Evolutionary conservation across 768 basidiomycete genomes (phyloP), one percentile per base, ranked within the genome.

Genomic region (Psilocybe subaeruginosa): DNA sequence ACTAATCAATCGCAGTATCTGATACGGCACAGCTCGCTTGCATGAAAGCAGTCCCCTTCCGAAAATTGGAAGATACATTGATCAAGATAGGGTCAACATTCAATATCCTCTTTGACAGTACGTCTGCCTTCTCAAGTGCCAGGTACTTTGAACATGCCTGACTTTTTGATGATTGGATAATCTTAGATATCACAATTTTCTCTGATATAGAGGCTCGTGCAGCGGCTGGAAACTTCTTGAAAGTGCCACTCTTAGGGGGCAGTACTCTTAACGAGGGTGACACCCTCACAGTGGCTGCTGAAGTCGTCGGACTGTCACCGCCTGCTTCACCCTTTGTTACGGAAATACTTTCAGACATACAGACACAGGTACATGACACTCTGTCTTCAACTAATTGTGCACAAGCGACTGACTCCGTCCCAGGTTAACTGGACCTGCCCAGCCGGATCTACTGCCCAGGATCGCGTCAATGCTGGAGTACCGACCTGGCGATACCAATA

Each of bases 201-300:
- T 60, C 71, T 8, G 77, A 78, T 54, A 71, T 68, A 7, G 37
- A 54, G 19, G 48, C 59, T 9, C 69, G 73, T 8, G 66, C 68
- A n/a, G 67, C 66, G 4, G 56, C 64, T 7, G 74, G 74, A 31
- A 70, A 70, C 31, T 75, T 74, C 66, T 61, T 74, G 31, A 65
- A 67, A 37, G 72, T 75, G 1, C 73, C 75, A 3, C 54, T 72
- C 19, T 59, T 76, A 3, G 66, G 64, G 31, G 78, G 78, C 39
- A 74, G 67, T 8, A 73, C 68, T 7, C 55, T 68, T 43, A 67
- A 78, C 17, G 77, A 79, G 58, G 74, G 62, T 23, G 76, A 78
- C 54, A 69, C 76, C 33, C 73, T 78, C 29, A 64, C 73, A 19
- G 70, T 77, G 11, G 69, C 56, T 3, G 64, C 67, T 29, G 65